Percentiles rank a stretch among this genome's conserved stretches.
Evolutionary conservation across 2,329 filamentous ascomycete genomes (phyloP).

Genomic region (Arachnomyces sp.): DNA sequence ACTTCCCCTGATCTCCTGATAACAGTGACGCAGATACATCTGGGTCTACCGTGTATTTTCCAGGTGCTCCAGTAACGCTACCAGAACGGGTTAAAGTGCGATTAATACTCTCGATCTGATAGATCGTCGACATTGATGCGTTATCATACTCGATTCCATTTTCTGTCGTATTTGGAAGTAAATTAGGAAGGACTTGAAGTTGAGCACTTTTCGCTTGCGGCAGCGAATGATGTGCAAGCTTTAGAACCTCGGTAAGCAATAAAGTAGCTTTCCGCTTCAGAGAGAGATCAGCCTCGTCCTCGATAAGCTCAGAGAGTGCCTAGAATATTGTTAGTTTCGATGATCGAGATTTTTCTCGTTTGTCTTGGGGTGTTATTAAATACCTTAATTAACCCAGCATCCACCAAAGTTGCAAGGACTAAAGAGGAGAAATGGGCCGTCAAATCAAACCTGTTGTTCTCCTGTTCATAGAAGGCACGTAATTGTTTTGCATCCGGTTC

Average conservation of each 20-base stretch:
- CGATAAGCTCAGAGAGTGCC: slow-evolving; percentile 43
- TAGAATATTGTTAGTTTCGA: slow-evolving; percentile 20
- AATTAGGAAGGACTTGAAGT: slow-evolving; percentile 78
- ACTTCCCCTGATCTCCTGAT: slow-evolving; percentile 39
- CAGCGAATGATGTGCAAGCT: slow-evolving; percentile 77
- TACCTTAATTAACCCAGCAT: slow-evolving; percentile 62
- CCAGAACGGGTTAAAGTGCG: slow-evolving; percentile 79
- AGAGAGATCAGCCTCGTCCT: slow-evolving; percentile 41
- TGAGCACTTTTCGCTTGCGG: slow-evolving; percentile 75
- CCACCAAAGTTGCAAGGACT: slow-evolving; percentile 75
- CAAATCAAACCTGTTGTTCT: slow-evolving; percentile 61
- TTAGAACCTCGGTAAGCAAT: slow-evolving; percentile 82
- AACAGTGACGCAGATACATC: slow-evolving; percentile 38
- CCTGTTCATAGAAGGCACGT: slow-evolving; percentile 54
- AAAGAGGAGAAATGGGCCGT: slow-evolving; percentile 91
- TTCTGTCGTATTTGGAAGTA: slow-evolving; percentile 68
- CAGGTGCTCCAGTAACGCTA: slow-evolving; percentile 32
- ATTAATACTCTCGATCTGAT: slow-evolving; percentile 96
- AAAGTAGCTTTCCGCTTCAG: slow-evolving; percentile 84
- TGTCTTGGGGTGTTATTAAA: neutral
- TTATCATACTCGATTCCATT: slow-evolving; percentile 67
- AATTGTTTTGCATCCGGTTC: slow-evolving; percentile 48
- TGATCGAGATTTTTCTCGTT: neutral
- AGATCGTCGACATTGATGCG: slow-evolving; percentile 80
- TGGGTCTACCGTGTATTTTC: slow-evolving; percentile 35